phyloP scores from a whole-genome alignment of 192 early-diverging fungal species.

The Linnemannia hyalina region DNA sequence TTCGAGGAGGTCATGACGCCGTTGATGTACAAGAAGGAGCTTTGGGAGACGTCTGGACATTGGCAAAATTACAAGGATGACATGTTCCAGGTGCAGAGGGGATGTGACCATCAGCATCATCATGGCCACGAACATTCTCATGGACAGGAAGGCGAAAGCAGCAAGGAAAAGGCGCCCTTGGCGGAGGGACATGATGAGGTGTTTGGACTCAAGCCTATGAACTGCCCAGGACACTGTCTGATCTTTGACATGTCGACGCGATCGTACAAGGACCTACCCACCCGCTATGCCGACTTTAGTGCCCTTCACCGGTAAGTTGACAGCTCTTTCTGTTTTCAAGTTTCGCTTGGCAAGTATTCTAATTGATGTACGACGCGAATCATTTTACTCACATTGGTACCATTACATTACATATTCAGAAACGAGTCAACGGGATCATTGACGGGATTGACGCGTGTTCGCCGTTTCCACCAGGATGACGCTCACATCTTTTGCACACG shows the following conservation, averaged over 20 bases:
- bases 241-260: constrained; percentile 85
- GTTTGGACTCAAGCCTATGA: constrained; percentile 97
- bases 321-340: too few species aligned
- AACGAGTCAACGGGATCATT: constrained; percentile 94
- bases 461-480: constrained; percentile 97
- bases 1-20: constrained; percentile 94
- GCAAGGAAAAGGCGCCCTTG: neutral
- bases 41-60: constrained; percentile 95
- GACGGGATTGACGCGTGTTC: constrained; percentile 90
- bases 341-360: neutral
- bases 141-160: neutral
- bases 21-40: constrained; percentile 89
- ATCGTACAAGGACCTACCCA: constrained; percentile 91
- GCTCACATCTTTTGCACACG: constrained; percentile 95
- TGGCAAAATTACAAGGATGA: constrained; percentile 97
- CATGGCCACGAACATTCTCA: constrained; percentile 19
- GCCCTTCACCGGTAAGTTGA: constrained; percentile 84
- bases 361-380: neutral
- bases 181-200: constrained; percentile 64
- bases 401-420: constrained; percentile 49
- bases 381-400: neutral
- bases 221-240: constrained; percentile 96
- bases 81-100: constrained; percentile 84
- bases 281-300: constrained; percentile 93
- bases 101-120: constrained; percentile 40